phyloP scores from a whole-genome alignment of 495 filamentous ascomycete genomes.

The Xylaria bambusicola region DNA sequence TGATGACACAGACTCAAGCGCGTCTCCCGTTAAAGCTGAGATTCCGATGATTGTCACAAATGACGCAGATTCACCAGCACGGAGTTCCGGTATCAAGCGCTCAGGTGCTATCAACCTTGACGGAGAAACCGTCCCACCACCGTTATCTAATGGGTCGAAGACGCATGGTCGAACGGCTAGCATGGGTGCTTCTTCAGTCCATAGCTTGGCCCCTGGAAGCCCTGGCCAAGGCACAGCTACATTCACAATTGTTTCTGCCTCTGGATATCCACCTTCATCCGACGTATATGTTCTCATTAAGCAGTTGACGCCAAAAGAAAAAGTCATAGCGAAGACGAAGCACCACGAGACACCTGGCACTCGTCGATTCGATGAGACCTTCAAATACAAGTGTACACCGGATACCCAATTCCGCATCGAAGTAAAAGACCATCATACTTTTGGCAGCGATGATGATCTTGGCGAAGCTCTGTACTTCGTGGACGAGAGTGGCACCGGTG shows the following conservation, averaged over 20 bases:
- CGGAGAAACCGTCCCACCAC: slow-evolving; percentile 35
- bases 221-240: slow-evolving; percentile 72
- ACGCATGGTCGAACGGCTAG: slow-evolving; percentile 68
- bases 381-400: slow-evolving; percentile 73
- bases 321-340: slow-evolving; percentile 87
- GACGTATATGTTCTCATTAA: slow-evolving; percentile 80
- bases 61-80: slow-evolving; percentile 36
- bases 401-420: slow-evolving; percentile 84
- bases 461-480: slow-evolving; percentile 89
- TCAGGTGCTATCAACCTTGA: slow-evolving; percentile 35
- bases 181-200: slow-evolving; percentile 61
- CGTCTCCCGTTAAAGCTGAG: slow-evolving; percentile 36
- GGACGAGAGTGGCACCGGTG: slow-evolving; percentile 74
- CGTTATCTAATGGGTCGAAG: slow-evolving; percentile 40
- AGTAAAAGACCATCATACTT: slow-evolving; percentile 80
- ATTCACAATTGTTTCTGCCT: slow-evolving; percentile 78
- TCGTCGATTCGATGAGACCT: slow-evolving; percentile 74
- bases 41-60: slow-evolving; percentile 49
- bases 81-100: slow-evolving; percentile 37
- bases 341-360: slow-evolving; percentile 64
- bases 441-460: slow-evolving; percentile 75
- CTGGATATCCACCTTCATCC: slow-evolving; percentile 73
- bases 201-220: slow-evolving; percentile 56
- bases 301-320: slow-evolving; percentile 64
- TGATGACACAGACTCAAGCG: slow-evolving; percentile 38